Evolutionary conservation across 331 rosid genomes (phyloP).

Genomic region (Telfairia occidentalis): DNA sequence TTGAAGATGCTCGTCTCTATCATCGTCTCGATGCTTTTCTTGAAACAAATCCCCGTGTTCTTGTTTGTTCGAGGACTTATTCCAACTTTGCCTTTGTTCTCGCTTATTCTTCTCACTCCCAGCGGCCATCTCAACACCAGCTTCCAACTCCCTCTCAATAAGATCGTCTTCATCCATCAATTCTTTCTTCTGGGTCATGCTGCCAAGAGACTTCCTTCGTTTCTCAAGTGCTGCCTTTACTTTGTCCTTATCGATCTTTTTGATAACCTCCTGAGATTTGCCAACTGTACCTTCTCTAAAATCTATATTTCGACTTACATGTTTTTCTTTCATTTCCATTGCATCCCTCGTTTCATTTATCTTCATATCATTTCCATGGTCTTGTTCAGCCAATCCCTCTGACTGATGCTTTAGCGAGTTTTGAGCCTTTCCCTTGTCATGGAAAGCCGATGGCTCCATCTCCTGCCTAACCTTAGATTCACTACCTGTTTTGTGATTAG

Average conservation of each 20-base stretch:
- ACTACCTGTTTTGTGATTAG: conserved; percentile 37
- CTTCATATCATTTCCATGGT: conserved; percentile 35
- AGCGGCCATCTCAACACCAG: conserved; percentile 74
- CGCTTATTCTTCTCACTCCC: conserved; percentile 63
- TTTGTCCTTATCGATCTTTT: conserved; percentile 74
- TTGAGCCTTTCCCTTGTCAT: conserved; percentile 37
- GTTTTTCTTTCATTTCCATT: conserved; percentile 47
- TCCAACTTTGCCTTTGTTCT: conserved; percentile 70
- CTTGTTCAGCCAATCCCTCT: conserved; percentile 38
- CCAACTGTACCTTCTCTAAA: conserved; percentile 33
- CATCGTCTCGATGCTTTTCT: conserved; percentile 38
- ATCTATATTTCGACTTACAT: conserved; percentile 40
- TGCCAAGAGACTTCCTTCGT: conserved; percentile 64
- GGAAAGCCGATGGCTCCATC: conserved; percentile 25
- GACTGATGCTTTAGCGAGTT: conserved; percentile 32
- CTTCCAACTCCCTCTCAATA: conserved; percentile 89
- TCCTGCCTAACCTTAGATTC: conserved; percentile 44
- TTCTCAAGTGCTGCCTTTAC: conserved; percentile 90
- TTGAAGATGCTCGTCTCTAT: conserved; percentile 33
- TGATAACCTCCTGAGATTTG: conserved; percentile 65
- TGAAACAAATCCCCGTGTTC: conserved; percentile 36
- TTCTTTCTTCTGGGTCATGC: conserved; percentile 56
- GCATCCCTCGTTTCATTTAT: conserved; percentile 48
- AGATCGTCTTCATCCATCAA: conserved; percentile 88
- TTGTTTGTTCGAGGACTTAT: conserved; percentile 44